phyloP scores from a whole-genome alignment of 805 yeast genomes.

The Candida sithepensis region DNA sequence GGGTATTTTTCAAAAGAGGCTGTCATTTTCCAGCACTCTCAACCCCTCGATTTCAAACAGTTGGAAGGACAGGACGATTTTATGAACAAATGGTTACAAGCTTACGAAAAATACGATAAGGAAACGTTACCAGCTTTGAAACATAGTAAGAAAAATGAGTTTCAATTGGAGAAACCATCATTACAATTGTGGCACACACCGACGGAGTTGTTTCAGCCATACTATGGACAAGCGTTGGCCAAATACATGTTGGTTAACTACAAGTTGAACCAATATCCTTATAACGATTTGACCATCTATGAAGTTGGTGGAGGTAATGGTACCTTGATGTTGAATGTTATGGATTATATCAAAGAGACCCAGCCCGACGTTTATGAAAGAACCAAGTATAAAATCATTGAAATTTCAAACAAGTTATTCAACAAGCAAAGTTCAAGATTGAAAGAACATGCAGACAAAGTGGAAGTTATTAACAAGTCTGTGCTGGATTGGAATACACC shows the following conservation, averaged over 20 bases:
- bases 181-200: constrained; percentile 88
- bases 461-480: constrained; percentile 68
- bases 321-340: constrained; percentile 71
- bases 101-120: constrained; percentile 52
- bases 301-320: constrained; percentile 94
- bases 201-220: constrained; percentile 79
- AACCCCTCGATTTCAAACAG: constrained; percentile 59
- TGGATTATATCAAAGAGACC: constrained; percentile 55
- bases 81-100: constrained; percentile 60
- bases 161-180: constrained; percentile 34
- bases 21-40: constrained; percentile 65
- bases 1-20: constrained; percentile 82
- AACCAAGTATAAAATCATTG: constrained; percentile 69
- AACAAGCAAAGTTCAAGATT: constrained; percentile 43
- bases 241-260: constrained; percentile 71
- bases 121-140: constrained; percentile 20
- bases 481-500: constrained; percentile 67
- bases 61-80: constrained; percentile 66
- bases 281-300: constrained; percentile 68
- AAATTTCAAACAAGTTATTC: constrained; percentile 63
- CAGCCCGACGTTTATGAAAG: constrained; percentile 73
- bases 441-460: constrained; percentile 45
- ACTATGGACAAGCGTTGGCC: constrained; percentile 83
- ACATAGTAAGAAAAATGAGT: constrained; percentile 18
- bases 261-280: constrained; percentile 64